Evolutionary conservation across 768 basidiomycete species (phyloP), one percentile per base, ranked within the genome.

Genomic region (Leucosporidium scottii): DNA sequence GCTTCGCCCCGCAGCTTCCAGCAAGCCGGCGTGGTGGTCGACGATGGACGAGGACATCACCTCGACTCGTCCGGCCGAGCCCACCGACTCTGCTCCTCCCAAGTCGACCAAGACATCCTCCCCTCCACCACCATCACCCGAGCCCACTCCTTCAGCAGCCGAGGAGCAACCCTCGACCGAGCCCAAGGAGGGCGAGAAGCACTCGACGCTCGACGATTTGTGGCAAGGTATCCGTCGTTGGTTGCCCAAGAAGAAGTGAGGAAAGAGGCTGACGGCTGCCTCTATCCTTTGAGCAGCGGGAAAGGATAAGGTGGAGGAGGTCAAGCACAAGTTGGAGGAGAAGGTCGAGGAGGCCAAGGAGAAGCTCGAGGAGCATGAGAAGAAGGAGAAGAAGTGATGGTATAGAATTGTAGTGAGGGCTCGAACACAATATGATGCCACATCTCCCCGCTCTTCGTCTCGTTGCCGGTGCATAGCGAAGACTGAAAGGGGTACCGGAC

Each of bases 171-270:
- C 49, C 31, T 55, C 59, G 66, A 21, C 47, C 21, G 63, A 28
- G 4, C 39, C 59, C 47, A 28, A 36, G 31, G 56, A 36, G 31
- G 12, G 30, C 36, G 51, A 53, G 18, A 54, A 67, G 21, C 59
- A 64, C 30, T 57, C 62, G 49, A 6, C 57, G 3, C 34, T 72
- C 15, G 62, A 59, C 8, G 65, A 66, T 39, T 27, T 68, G 31
- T 72, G 71, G 71, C 64, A 72, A 69, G 71, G 71, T 68, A 62
- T 68, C 62, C 56, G 55, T 30, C 15, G 56, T 20, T 67, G 60
- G 59, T 59, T 72, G 23, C 61, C 31, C 17, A 53, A 34, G 54
- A 25, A 21, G 28, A 39, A 20, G n/a, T 27, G 25, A 51, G 20
- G 23, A 58, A 59, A 55, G 34, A 57, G 53, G 25, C 31, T 39